Percentiles rank a stretch among this genome's conserved stretches.
These are phyloP conservation scores for Ceratobasidium papillatum DNA, from an alignment of 1,284 basidiomycete species.

Conservation along the genomic window DNA sequence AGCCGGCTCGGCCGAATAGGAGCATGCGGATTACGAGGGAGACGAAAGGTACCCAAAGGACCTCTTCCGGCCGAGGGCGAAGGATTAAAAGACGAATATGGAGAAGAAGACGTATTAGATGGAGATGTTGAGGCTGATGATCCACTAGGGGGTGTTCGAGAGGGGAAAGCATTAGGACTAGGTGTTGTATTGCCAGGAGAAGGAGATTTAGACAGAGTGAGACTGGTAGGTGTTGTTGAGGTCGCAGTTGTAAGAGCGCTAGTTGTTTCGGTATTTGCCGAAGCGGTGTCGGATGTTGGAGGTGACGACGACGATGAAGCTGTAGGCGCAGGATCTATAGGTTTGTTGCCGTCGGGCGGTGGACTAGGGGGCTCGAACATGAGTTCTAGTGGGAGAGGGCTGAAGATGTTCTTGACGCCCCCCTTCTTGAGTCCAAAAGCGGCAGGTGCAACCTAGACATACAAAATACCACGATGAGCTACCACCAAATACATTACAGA, in stretches of 20 bases:
- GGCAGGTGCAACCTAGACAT: constrained; percentile 18
- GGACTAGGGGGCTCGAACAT: constrained; percentile 93
- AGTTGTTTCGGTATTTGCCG: constrained; percentile 37
- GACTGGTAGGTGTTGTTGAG: constrained; percentile 5
- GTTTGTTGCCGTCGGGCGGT: constrained; percentile 56
- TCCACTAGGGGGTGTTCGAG: background rate
- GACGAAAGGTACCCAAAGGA: constrained; percentile 34
- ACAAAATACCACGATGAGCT: background rate
- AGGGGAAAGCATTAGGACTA: constrained; percentile 26
- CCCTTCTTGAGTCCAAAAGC: constrained; percentile 46
- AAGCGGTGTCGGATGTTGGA: constrained; percentile 43
- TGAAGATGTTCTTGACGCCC: constrained; percentile 81
- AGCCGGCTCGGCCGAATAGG: constrained; percentile 33
- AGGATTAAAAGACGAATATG: background rate
- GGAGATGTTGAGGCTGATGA: background rate
- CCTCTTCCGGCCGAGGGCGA: constrained; percentile 35
- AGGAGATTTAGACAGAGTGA: constrained; percentile 4
- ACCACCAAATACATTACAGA: constrained; percentile 35
- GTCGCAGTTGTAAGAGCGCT: constrained; percentile 32
- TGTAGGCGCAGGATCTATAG: constrained; percentile 44
- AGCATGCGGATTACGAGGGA: constrained; percentile 29
- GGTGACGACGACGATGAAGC: constrained; percentile 46
- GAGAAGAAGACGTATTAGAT: background rate
- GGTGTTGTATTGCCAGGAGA: constrained; percentile 35
- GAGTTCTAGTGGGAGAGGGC: constrained; percentile 79